Conservation (phyloP, 163 green algal genomes). For the Trebouxia gelatinosa region DNA sequence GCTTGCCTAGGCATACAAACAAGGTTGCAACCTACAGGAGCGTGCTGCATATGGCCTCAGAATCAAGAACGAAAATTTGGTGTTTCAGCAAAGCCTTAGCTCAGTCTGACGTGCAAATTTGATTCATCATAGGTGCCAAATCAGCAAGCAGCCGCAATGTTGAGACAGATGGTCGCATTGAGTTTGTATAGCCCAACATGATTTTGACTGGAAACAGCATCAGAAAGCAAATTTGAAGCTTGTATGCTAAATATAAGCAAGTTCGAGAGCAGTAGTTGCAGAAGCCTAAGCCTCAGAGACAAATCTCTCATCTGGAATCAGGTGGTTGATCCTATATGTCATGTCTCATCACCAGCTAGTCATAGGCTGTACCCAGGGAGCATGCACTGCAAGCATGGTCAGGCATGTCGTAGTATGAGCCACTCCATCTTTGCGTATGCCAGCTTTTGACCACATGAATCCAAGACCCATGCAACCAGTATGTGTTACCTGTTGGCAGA, state of each 20-base stretch:
- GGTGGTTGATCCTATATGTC: conserved; percentile 32
- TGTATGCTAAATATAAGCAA: background rate
- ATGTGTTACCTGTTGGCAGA: conserved; percentile 26
- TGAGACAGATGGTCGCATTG: no score
- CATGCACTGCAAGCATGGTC: background rate
- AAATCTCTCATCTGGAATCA: conserved; percentile 25
- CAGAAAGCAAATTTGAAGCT: background rate
- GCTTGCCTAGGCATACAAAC: background rate
- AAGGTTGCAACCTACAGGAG: background rate
- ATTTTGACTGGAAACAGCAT: no score
- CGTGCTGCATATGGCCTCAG: no score
- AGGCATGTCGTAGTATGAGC: background rate
- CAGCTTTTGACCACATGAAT: no score
- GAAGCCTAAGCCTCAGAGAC: conserved; percentile 29
- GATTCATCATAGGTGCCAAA: conserved; percentile 59
- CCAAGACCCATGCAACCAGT: no score
- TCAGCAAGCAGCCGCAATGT: no score
- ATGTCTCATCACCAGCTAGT: conserved; percentile 24
- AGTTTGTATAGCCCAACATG: no score
- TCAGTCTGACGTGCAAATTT: conserved; percentile 86
- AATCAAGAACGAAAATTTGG: conserved; percentile 32
- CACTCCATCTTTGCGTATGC: no score
- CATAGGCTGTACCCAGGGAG: background rate
- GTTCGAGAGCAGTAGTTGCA: background rate
- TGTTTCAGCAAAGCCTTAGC: conserved; percentile 21